Base-by-base conservation (phyloP, 2,329 filamentous ascomycete species). In the Trichoderma koningiopsis region DNA sequence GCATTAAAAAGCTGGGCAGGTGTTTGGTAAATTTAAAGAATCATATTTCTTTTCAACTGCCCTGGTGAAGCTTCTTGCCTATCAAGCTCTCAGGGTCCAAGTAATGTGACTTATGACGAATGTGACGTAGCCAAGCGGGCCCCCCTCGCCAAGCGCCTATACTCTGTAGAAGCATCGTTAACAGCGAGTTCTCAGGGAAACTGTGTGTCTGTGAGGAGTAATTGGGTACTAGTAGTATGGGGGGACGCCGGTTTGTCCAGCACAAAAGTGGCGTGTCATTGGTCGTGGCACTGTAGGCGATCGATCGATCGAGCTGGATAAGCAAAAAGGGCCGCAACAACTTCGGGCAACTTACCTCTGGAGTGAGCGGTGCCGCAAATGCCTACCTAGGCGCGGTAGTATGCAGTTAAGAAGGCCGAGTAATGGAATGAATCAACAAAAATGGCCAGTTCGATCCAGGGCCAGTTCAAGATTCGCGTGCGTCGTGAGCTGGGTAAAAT, bases 271-370 rank as follows among this genome's bases (percentile, higher is more conserved):
- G 31, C 24, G 35, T 73, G 69, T 73, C 69, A 77, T 78, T 78
- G 75, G 75, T 31, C 63, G 64, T 57, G 57, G 67, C 31, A 55
- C 40, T 60, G 66, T 63, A 68, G 72, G 71, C 71, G 75, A 78
- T 78, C 77, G 77, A 78, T 78, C 77, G 77, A 78, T 77, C 76
- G 75, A 72, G 57, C 70, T 64, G 61, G 71, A 71, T 72, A 68
- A 75, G 62, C 62, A 66, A 69, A 73, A 71, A 72, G 47, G 68
- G 71, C 31, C 65, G 57, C 65, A 68, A 61, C 65, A 68, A 61
- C 43, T 4, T 61, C 43, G 65, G 65, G 33, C 65, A 37, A 67
- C 65, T 68, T 24, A 68, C 65, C 65, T 60, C 56, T 59, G 43
- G 22, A 31, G 33, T 27, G 53, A 37, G 37, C n/a, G 57, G 52